Conservation (phyloP, 164 flowering plant species). For the Magnolia kwangsiensis region DNA sequence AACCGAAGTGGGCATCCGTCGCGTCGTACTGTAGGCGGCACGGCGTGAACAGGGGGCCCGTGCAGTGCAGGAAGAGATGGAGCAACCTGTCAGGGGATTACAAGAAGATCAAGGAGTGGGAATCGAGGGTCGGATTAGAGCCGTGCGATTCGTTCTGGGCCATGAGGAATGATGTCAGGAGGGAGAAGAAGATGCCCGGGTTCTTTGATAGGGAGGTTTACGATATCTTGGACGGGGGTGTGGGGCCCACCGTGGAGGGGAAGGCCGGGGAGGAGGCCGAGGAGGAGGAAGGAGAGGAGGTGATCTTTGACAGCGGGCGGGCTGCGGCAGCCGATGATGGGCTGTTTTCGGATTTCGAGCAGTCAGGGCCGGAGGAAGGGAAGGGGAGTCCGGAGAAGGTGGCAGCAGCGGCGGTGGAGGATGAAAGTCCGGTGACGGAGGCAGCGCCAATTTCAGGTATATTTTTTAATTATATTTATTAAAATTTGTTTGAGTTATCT, state of each 20-base stretch:
- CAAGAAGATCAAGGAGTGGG: constrained; percentile 90
- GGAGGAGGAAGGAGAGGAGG: constrained; percentile 21
- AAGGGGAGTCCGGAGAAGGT: constrained; percentile 29
- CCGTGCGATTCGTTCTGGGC: constrained; percentile 69
- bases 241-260: neutral
- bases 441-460: constrained; percentile 52
- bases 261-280: neutral
- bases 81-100: constrained; percentile 90
- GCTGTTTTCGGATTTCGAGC: constrained; percentile 62
- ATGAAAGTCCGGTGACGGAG: neutral
- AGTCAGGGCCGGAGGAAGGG: constrained; percentile 29
- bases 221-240: constrained; percentile 47
- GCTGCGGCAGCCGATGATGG: constrained; percentile 64
- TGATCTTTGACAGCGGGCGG: constrained; percentile 59
- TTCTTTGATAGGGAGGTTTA: constrained; percentile 84
- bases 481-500: neutral
- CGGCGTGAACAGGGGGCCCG: constrained; percentile 86
- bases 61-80: constrained; percentile 96
- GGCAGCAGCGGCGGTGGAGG: neutral
- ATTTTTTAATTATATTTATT: too few species aligned
- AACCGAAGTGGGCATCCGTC: constrained; percentile 91
- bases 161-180: constrained; percentile 79
- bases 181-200: constrained; percentile 78
- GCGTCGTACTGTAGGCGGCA: constrained; percentile 75
- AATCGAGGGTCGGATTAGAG: constrained; percentile 27